Evolutionary conservation across 352 stramenopile genomes (phyloP).

Genomic region (Pythium folliculosum): DNA sequence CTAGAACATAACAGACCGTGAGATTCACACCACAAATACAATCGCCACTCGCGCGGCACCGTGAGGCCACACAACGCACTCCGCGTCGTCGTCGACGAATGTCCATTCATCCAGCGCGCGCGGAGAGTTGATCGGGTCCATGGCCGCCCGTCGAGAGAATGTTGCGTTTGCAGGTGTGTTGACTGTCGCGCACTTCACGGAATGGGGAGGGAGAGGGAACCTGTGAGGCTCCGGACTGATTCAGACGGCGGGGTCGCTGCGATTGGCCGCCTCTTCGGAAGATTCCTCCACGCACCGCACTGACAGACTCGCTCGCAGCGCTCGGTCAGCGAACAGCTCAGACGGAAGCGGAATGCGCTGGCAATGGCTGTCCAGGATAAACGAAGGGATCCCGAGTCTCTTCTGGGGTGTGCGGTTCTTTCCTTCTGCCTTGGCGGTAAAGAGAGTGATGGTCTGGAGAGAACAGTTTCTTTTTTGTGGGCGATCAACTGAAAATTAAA

Average conservation of each 20-base stretch:
- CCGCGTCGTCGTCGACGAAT: slow-evolving; percentile 66
- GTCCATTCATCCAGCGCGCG: slow-evolving; percentile 61
- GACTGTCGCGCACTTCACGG: background rate
- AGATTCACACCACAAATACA: background rate
- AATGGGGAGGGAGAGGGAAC: background rate
- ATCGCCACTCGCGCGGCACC: background rate
- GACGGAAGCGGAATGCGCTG: slow-evolving; percentile 28
- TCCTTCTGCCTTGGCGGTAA: slow-evolving; percentile 4
- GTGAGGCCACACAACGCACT: slow-evolving; percentile 39
- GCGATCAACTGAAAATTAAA: slow-evolving; percentile 6
- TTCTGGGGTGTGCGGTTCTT: slow-evolving; percentile 1
- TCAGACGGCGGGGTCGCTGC: background rate
- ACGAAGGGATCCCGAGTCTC: slow-evolving; percentile 2
- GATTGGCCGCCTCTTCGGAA: slow-evolving; percentile 13
- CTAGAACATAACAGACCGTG: slow-evolving; percentile 23
- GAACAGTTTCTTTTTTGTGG: slow-evolving; percentile 16
- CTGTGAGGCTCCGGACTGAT: background rate
- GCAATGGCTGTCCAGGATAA: slow-evolving; percentile 1
- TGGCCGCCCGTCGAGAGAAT: background rate
- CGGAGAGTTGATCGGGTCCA: slow-evolving; percentile 18
- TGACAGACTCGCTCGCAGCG: background rate
- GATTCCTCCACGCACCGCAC: background rate
- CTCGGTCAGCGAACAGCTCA: slow-evolving; percentile 1
- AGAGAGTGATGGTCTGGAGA: slow-evolving; percentile 30
- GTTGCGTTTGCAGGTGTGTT: background rate